Conservation (phyloP, 1,284 basidiomycete species). For the Malassezia furfur region DNA sequence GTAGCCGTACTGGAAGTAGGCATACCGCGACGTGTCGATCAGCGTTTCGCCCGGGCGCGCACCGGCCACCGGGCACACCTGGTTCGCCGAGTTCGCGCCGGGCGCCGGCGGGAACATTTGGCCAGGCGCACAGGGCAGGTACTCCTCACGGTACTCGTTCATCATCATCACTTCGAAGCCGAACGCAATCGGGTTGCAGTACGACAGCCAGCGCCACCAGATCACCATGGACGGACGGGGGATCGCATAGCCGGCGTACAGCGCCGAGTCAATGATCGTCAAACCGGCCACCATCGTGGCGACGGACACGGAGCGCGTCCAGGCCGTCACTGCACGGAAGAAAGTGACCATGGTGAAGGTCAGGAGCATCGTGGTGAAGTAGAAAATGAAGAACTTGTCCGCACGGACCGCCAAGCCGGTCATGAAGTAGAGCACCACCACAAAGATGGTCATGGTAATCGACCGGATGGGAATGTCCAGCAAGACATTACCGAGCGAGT, state of each 20-base stretch:
- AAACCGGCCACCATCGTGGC: slow-evolving; percentile 35
- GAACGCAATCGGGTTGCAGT: slow-evolving; percentile 38
- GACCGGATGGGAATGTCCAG: slow-evolving; percentile 36
- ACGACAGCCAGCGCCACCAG: slow-evolving; percentile 41
- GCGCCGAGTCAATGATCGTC: slow-evolving; percentile 25
- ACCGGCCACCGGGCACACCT: slow-evolving; percentile 30
- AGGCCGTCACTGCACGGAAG: slow-evolving; percentile 30
- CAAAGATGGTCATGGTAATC: slow-evolving; percentile 22
- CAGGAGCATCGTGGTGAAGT: slow-evolving; percentile 19
- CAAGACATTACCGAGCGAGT: slow-evolving; percentile 27
- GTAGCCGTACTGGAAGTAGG: slow-evolving; percentile 24
- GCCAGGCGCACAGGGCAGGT: slow-evolving; percentile 21
- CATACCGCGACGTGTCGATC: slow-evolving; percentile 22
- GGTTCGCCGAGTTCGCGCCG: slow-evolving; percentile 20
- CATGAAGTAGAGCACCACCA: slow-evolving; percentile 40
- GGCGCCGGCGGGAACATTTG: slow-evolving; percentile 22
- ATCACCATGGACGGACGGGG: slow-evolving; percentile 35
- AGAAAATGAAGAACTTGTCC: slow-evolving; percentile 37
- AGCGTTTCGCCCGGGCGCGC: slow-evolving; percentile 23
- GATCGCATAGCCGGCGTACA: slow-evolving; percentile 40
- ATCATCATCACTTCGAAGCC: slow-evolving; percentile 35
- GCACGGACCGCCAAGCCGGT: slow-evolving; percentile 24
- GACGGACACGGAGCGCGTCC: slow-evolving; percentile 21
- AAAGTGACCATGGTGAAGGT: slow-evolving; percentile 34
- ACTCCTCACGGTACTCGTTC: slow-evolving; percentile 34